Base-by-base conservation (phyloP, 805 yeast genomes). In the Aciculoconidium aculeatum region DNA sequence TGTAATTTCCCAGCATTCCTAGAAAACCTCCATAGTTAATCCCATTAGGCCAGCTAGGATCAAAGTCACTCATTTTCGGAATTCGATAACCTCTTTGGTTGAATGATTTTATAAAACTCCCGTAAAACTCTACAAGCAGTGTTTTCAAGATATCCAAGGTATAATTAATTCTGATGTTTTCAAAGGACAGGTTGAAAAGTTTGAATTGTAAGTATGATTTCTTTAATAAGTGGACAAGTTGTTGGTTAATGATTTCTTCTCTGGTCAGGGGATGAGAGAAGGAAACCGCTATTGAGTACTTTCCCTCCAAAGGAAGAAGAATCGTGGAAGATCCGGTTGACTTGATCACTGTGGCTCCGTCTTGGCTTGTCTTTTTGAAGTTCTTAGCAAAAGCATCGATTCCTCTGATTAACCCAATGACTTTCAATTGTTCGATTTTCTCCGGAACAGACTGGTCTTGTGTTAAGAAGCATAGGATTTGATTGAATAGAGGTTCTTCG, bases 321-420 rank as follows among this genome's bases (percentile, higher is more conserved):
- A 61, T 31, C 1, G 52, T 45, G 10, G 59, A 39, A 3, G 59
- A 51, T 10, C 43, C 44, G 6, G 49, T 29, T 0, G 56, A 36
- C 24, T 46, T 45, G 5, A 61, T 51, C 3, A 51, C 42, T n/a
- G 40, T 39, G 3, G 45, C 42, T 16, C 31, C 34, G 8, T 32
- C 25, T 4, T 28, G 12, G 8, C 28, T 15, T 12, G 31, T 16
- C 0, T 28, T 11, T 11, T 37, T 40, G 32, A 62, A 59, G 18
- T 47, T 54, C 4, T 35, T 28, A 6, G 51, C 48, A 25, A 64
- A 44, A 14, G 61, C 50, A 24, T 45, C 49, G 3, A 61, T 47
- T 3, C 69, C 69, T 25, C 62, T 50, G 7, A 61, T 41, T 11
- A 64, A 36, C 0, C 70, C 68, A 7, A 64, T 37, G 2, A 53